Percentiles rank a stretch among this genome's conserved stretches.
phyloP scores from a whole-genome alignment of 1,284 basidiomycete species.

The Peniophora sp. region DNA sequence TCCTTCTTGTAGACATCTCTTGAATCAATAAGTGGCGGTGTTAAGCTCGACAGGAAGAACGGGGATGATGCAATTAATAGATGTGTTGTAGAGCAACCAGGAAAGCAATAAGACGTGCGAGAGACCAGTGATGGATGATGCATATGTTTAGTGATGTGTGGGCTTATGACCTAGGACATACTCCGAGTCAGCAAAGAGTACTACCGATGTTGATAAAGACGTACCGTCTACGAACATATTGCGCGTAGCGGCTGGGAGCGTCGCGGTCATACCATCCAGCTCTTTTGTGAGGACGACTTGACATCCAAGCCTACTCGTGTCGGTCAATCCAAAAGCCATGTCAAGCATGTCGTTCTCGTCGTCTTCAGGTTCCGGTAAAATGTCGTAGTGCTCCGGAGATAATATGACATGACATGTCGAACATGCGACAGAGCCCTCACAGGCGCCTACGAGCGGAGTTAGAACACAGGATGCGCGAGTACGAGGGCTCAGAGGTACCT shows the following conservation, averaged over 20 bases:
- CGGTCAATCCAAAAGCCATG: slow-evolving; percentile 94
- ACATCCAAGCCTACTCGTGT: slow-evolving; percentile 79
- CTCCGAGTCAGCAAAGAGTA: not conserved
- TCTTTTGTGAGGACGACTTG: slow-evolving; percentile 83
- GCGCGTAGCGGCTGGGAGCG: slow-evolving; percentile 84
- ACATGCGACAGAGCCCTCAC: slow-evolving; percentile 95
- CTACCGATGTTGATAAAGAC: slow-evolving; percentile 11
- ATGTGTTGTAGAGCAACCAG: too few species aligned
- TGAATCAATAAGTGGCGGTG: too few species aligned
- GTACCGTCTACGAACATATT: slow-evolving; percentile 96
- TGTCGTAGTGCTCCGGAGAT: slow-evolving; percentile 75
- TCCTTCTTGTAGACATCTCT: too few species aligned
- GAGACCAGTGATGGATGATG: not conserved
- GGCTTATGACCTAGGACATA: slow-evolving; percentile 12
- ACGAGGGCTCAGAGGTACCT: slow-evolving; percentile 42
- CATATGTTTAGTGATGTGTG: slow-evolving; percentile 7
- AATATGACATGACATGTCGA: slow-evolving; percentile 97
- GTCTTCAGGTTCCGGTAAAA: slow-evolving; percentile 86
- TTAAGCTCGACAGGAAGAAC: too few species aligned
- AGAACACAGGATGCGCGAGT: not conserved
- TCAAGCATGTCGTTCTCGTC: slow-evolving; percentile 99
- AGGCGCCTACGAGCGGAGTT: slow-evolving; percentile 63
- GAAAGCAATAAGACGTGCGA: too few species aligned
- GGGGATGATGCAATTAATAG: too few species aligned
- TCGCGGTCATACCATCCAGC: slow-evolving; percentile 82